These are phyloP conservation scores for Saitozyma sp. DNA, from an alignment of 768 basidiomycete species.

Conservation along the genomic window DNA sequence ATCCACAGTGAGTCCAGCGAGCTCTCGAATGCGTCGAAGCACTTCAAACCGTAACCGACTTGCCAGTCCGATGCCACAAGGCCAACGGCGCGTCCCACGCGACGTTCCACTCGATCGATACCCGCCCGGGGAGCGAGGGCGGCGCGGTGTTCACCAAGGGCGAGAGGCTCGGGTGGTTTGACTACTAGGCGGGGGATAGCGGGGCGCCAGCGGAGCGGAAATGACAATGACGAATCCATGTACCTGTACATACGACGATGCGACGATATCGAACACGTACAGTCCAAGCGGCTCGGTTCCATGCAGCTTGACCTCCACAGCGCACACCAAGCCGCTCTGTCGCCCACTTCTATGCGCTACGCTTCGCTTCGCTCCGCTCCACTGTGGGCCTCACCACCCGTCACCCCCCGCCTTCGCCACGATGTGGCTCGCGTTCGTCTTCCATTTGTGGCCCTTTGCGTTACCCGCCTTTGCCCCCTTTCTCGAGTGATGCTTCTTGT, in stretches of 20 bases:
- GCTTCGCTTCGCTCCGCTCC: neutral
- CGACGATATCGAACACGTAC: neutral
- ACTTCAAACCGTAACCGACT: neutral
- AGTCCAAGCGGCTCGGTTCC: too few species aligned
- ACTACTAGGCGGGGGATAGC: slow-evolving; percentile 29
- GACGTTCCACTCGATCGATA: slow-evolving; percentile 50
- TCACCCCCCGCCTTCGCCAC: slow-evolving; percentile 36
- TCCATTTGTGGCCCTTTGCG: slow-evolving; percentile 52
- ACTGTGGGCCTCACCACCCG: slow-evolving; percentile 22
- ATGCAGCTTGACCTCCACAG: too few species aligned
- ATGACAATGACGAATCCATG: neutral
- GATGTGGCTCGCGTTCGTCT: slow-evolving; percentile 36
- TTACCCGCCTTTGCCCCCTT: slow-evolving; percentile 36
- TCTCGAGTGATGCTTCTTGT: slow-evolving; percentile 20
- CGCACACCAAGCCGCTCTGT: too few species aligned
- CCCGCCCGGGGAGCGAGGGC: slow-evolving; percentile 43
- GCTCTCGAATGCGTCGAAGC: too few species aligned
- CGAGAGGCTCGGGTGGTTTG: slow-evolving; percentile 44
- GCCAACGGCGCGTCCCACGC: slow-evolving; percentile 22
- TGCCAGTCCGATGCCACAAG: slow-evolving; percentile 42
- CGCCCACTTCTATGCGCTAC: neutral
- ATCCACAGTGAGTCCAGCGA: slow-evolving; percentile 42
- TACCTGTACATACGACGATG: neutral
- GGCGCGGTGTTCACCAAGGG: slow-evolving; percentile 48
- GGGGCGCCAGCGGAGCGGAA: neutral